These are phyloP conservation scores for Botrytis cinerea DNA, from an alignment of 2,329 filamentous ascomycete genomes.

Conservation along the genomic window DNA sequence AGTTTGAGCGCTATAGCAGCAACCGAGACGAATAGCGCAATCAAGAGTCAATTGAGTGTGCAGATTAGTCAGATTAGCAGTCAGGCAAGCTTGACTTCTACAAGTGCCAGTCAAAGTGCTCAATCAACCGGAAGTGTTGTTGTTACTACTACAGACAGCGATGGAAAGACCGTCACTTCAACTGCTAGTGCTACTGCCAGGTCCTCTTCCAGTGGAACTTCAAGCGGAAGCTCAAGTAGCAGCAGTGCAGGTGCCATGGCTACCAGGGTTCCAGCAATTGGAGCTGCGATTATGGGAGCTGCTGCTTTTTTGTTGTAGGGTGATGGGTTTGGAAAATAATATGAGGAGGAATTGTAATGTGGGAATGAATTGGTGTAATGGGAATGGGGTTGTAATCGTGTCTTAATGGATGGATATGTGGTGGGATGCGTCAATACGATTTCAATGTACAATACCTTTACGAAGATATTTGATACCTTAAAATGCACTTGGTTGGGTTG, in stretches of 20 bases:
- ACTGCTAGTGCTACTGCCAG: background rate
- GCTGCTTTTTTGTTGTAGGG: conserved; percentile 13
- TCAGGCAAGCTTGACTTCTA: background rate
- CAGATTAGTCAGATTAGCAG: conserved; percentile 22
- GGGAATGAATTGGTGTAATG: background rate
- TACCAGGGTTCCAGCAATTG: background rate
- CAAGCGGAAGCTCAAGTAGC: background rate
- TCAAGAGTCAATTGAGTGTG: conserved; percentile 20
- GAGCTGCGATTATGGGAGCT: background rate
- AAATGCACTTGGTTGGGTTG: background rate
- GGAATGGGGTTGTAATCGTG: background rate
- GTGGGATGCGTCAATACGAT: background rate
- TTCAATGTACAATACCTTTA: background rate
- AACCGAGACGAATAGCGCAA: conserved; percentile 6
- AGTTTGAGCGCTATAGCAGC: conserved; percentile 17
- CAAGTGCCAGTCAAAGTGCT: conserved; percentile 29
- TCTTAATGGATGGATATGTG: conserved; percentile 10
- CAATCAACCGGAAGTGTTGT: background rate
- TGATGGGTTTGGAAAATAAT: background rate
- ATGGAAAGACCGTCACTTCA: background rate
- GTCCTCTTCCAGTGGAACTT: background rate
- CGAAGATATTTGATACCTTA: background rate
- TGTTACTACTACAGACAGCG: background rate
- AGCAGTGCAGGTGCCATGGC: conserved; percentile 4
- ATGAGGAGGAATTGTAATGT: background rate